Evolutionary conservation across 352 stramenopile species (phyloP).

Genomic region (Hyaloperonospora brassicae): DNA sequence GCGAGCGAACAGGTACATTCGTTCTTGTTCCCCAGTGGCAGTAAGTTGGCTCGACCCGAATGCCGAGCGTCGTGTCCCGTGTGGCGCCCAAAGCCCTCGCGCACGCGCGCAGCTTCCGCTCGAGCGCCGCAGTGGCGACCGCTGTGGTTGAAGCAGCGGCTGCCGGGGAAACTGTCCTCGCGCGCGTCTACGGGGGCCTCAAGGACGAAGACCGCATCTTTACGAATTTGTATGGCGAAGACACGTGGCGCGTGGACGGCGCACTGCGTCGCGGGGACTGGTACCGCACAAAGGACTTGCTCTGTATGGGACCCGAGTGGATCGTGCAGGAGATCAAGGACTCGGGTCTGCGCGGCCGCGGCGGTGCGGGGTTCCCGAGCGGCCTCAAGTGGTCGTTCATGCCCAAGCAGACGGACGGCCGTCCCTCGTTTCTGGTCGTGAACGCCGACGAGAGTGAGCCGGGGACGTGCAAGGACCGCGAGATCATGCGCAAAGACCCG

Average conservation of each 20-base stretch:
- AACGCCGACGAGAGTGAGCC: conserved; percentile 99
- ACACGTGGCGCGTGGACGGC: conserved; percentile 83
- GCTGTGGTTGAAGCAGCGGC: conserved; percentile 32
- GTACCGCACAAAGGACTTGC: conserved; percentile 93
- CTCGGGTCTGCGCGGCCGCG: conserved; percentile 94
- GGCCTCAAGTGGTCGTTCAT: conserved; percentile 99
- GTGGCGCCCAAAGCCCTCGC: conserved; percentile 27
- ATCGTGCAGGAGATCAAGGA: conserved; percentile 99
- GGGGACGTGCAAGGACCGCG: conserved; percentile 99
- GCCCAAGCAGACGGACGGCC: conserved; percentile 98
- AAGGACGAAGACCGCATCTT: conserved; percentile 99
- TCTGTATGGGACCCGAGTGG: conserved; percentile 98
- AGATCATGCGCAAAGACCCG: conserved; percentile 99
- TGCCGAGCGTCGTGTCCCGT: conserved; percentile 31
- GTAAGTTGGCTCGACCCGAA: conserved; percentile 1
- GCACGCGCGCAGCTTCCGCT: conserved; percentile 33
- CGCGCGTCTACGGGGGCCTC: conserved; percentile 90
- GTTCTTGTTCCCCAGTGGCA: no score
- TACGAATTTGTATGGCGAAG: conserved; percentile 98
- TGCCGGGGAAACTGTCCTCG: conserved; percentile 47
- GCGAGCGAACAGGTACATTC: no score
- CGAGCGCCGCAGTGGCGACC: conserved; percentile 32
- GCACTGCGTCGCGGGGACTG: conserved; percentile 94
- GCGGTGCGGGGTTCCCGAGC: conserved; percentile 97
- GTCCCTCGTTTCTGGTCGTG: conserved; percentile 98